A percentile compares a stretch with the other conserved stretches of the same genome.
These are phyloP conservation scores for Daldinia childiae DNA, from an alignment of 495 filamentous ascomycete genomes.

Conservation along the genomic window DNA sequence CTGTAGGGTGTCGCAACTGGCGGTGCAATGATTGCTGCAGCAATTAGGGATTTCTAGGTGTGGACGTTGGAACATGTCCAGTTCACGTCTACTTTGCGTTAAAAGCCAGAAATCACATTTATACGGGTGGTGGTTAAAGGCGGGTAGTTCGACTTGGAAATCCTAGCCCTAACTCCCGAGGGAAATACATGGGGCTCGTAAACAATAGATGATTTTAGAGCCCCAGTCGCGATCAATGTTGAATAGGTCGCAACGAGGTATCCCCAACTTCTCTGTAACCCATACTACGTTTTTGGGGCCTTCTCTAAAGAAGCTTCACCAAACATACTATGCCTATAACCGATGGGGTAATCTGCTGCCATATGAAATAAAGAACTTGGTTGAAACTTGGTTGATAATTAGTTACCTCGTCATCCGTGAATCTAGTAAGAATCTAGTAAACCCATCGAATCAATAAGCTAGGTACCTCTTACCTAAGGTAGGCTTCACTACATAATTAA, in stretches of 20 bases:
- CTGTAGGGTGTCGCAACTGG: constrained; percentile 41
- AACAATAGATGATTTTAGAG: constrained; percentile 14
- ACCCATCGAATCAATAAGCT: background rate
- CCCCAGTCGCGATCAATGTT: constrained; percentile 1
- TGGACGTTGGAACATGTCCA: background rate
- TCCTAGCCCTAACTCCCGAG: background rate
- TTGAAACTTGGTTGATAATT: background rate
- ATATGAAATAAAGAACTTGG: constrained; percentile 24
- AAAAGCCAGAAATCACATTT: background rate
- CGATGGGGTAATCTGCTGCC: constrained; percentile 16
- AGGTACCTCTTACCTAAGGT: background rate
- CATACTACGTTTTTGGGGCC: constrained; percentile 10
- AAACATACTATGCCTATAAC: constrained; percentile 4
- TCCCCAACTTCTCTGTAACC: constrained; percentile 24
- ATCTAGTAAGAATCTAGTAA: background rate
- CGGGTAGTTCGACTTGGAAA: background rate
- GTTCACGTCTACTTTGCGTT: background rate
- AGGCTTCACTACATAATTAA: background rate
- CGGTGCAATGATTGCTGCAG: constrained; percentile 43
- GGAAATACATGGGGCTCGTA: background rate
- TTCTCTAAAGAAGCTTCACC: background rate
- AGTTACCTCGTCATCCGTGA: background rate
- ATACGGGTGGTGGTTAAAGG: background rate
- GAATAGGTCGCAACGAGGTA: background rate
- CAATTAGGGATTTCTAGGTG: background rate